These are phyloP conservation scores for Gossypium herbaceum DNA, from an alignment of 345 rosid species.

Conservation along the genomic window DNA sequence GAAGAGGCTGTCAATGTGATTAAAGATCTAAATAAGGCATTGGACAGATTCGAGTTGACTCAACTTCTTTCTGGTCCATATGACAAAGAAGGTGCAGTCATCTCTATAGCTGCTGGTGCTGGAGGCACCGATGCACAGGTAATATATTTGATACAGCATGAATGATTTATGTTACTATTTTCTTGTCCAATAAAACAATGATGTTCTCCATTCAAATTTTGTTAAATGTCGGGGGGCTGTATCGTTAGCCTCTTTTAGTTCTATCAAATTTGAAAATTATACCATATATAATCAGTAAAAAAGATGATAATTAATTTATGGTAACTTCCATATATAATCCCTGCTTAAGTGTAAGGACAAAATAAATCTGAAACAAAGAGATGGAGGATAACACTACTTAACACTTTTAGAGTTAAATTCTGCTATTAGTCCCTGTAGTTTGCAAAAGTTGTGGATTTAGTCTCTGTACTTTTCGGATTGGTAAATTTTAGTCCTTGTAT, in stretches of 20 bases:
- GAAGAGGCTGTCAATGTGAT: constrained; percentile 72
- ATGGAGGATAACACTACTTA: too few species aligned
- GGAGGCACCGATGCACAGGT: constrained; percentile 99
- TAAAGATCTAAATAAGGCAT: constrained; percentile 58
- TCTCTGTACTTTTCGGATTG: too few species aligned
- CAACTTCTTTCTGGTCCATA: constrained; percentile 94
- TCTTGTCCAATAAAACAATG: neutral
- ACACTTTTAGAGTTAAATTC: too few species aligned
- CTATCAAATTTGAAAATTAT: neutral
- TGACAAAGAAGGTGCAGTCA: constrained; percentile 88
- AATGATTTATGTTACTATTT: neutral
- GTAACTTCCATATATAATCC: too few species aligned
- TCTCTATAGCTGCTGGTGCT: constrained; percentile 89
- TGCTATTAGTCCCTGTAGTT: too few species aligned
- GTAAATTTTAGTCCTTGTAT: too few species aligned
- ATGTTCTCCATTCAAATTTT: too few species aligned
- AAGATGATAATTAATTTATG: too few species aligned
- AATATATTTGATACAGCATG: constrained; percentile 12
- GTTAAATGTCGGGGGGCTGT: neutral
- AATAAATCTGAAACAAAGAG: too few species aligned
- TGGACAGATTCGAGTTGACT: constrained; percentile 75
- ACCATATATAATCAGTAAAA: too few species aligned
- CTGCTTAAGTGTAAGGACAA: too few species aligned
- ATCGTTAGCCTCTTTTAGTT: neutral
- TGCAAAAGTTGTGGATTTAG: too few species aligned